Conservation (phyloP, 225 moss, liverwort and hornwort genomes). For the Rhytidiadelphus loreus region DNA sequence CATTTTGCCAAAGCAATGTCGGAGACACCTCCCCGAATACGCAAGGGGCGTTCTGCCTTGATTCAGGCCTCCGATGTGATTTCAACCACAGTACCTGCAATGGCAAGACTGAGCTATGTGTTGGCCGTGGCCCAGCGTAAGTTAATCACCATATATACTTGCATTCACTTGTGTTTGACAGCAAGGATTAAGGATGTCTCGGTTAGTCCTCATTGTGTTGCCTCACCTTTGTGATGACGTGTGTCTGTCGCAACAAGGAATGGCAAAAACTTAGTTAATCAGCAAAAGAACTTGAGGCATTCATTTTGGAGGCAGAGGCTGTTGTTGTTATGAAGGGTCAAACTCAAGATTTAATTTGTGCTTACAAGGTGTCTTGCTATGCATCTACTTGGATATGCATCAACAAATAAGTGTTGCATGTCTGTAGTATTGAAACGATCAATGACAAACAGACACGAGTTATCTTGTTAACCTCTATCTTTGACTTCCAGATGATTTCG, state of each 20-base stretch:
- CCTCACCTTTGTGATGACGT: background rate
- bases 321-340: background rate
- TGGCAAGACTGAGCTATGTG: slow-evolving; percentile 57
- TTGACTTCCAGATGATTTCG: background rate
- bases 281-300: background rate
- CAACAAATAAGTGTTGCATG: background rate
- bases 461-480: background rate
- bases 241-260: background rate
- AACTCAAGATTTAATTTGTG: background rate
- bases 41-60: slow-evolving; percentile 60
- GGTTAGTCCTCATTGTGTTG: background rate
- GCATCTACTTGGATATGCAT: background rate
- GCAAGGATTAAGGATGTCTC: background rate
- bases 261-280: background rate
- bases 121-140: slow-evolving; percentile 74
- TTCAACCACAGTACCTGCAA: slow-evolving; percentile 65
- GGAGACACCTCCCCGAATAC: slow-evolving; percentile 68
- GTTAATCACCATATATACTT: background rate
- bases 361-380: background rate
- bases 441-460: background rate
- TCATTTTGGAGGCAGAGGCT: background rate
- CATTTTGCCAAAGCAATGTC: slow-evolving; percentile 76
- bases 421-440: background rate
- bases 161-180: background rate
- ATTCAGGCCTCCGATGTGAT: slow-evolving; percentile 56